phyloP scores from a whole-genome alignment of 2,329 filamentous ascomycete species.

The Botrytis pseudocinerea region DNA sequence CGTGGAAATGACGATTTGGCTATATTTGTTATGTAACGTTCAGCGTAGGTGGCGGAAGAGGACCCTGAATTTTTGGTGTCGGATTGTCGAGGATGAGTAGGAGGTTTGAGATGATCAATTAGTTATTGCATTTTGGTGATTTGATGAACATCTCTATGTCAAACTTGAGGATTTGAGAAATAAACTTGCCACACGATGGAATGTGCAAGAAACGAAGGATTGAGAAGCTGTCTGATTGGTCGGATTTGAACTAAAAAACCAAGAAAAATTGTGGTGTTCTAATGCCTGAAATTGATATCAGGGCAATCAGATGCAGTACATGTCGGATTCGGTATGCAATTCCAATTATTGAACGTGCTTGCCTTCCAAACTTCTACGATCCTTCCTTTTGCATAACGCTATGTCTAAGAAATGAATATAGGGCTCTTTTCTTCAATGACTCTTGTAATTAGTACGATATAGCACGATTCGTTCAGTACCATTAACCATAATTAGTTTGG shows the following conservation, averaged over 20 bases:
- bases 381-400: background rate
- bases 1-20: constrained; percentile 23
- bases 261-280: background rate
- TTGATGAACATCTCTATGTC: background rate
- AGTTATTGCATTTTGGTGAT: background rate
- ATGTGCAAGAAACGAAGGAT: background rate
- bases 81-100: background rate
- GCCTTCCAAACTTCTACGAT: constrained; percentile 5
- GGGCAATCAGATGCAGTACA: background rate
- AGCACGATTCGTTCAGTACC: background rate
- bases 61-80: background rate
- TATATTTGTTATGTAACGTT: background rate
- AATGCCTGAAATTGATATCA: background rate
- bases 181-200: background rate
- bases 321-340: background rate
- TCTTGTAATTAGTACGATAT: background rate
- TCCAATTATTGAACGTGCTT: background rate
- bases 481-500: background rate
- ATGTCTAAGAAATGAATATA: background rate
- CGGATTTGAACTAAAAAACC: background rate
- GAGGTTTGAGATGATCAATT: constrained; percentile 2
- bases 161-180: background rate
- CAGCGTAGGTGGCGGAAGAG: constrained; percentile 13
- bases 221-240: background rate
- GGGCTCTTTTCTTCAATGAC: constrained; percentile 1